Base-by-base conservation (phyloP, 148 eudicot species). In the Spergularia marina region DNA sequence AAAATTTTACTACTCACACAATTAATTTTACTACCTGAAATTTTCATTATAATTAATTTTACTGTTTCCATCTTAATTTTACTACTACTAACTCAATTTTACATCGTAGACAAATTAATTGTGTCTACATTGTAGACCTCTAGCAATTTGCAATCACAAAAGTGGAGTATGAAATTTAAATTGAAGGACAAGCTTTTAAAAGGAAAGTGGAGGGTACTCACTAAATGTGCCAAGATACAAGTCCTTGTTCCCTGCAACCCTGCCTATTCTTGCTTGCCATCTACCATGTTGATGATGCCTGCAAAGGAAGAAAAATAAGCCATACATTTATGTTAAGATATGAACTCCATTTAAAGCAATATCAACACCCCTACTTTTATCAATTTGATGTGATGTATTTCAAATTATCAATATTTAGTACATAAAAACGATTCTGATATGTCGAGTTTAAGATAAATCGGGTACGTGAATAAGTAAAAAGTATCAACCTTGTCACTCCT, bases 241-340 rank as follows among this genome's bases (percentile, higher is more conserved):
- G 80, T 94, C 98, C 72, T 94, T 94, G 87, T 94, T 94, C 21
- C 98, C 98, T 15, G 98, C 94, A 44, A 94, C 98, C 2, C 98
- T 84, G 41, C 98, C 98, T 21, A 93, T 93, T 74, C 98, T 83
- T 68, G 98, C 98, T 85, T 94, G 98, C 98, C 98, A 94, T 84
- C 98, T 83, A 47, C 98, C 98, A 87, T 91, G 97, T 76, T 91
- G 98, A 77, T 94, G 98, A 80, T 94, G 98, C 87, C 98, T 93
- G 87, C 62, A 71, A 23, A 53, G 21, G 17, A 23, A 53, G 7
- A 76, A 65, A 61, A 41, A 15, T 16, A 49, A 67, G 62, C 58
- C 65, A 56, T 63, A 52, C 70, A 58, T 73, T 77, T 67, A 81
- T 66, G 39, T 77, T 44, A 12, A 40, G 12, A 75, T 44, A 21